phyloP scores from a whole-genome alignment of 1,284 basidiomycete genomes.

The Sporisorium reilianum region DNA sequence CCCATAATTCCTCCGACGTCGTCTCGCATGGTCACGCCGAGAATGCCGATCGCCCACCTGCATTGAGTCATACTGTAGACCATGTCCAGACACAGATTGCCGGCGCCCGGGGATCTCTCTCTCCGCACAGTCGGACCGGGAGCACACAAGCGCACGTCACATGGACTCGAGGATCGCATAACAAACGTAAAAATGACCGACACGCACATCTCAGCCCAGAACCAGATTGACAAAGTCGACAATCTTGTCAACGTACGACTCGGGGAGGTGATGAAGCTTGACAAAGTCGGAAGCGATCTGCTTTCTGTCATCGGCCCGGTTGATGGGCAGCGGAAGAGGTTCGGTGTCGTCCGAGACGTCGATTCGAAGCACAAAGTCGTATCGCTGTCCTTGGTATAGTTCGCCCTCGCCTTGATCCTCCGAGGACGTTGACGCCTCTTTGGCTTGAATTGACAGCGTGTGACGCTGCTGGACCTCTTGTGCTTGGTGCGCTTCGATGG shows the following conservation, averaged over 20 bases:
- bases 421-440: not conserved
- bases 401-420: conserved; percentile 6
- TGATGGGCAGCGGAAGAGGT: conserved; percentile 39
- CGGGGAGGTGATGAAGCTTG: conserved; percentile 27
- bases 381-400: conserved; percentile 21
- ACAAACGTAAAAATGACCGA: not conserved
- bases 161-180: not conserved
- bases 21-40: not conserved
- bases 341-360: conserved; percentile 52
- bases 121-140: not conserved
- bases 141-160: not conserved
- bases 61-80: not conserved
- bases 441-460: conserved; percentile 4
- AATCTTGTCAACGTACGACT: conserved; percentile 34
- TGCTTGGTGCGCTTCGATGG: conserved; percentile 8
- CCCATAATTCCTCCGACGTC: not conserved
- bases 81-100: not conserved
- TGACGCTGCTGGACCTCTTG: conserved; percentile 8
- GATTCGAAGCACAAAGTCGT: conserved; percentile 51
- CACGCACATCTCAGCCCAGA: conserved; percentile 8
- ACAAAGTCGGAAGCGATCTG: conserved; percentile 30
- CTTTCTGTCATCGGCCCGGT: conserved; percentile 29
- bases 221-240: conserved; percentile 50
- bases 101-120: not conserved
- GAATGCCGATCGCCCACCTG: conserved; percentile 8